phyloP scores from a whole-genome alignment of 2,329 filamentous ascomycete species.

The Didymella lethalis region DNA sequence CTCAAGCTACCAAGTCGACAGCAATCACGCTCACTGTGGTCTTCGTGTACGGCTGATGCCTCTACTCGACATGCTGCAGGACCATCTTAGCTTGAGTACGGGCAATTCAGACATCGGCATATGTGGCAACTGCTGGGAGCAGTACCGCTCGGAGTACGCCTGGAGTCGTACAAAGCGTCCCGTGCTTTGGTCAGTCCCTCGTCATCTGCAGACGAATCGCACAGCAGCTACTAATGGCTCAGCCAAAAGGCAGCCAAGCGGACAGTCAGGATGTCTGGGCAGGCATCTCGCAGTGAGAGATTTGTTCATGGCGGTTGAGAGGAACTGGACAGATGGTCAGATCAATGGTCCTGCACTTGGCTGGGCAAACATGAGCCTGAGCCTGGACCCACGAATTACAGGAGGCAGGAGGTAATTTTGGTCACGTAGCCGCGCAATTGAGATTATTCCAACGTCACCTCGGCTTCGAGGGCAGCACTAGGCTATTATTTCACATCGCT shows the following conservation, averaged over 20 bases:
- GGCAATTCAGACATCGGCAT: constrained; percentile 52
- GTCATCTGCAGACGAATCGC: constrained; percentile 31
- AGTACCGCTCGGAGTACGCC: constrained; percentile 51
- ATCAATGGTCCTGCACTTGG: constrained; percentile 25
- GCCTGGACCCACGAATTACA: constrained; percentile 16
- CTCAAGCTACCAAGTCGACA: constrained; percentile 77
- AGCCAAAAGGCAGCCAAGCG: constrained; percentile 34
- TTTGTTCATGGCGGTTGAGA: constrained; percentile 51
- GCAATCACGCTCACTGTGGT: constrained; percentile 76
- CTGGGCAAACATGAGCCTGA: constrained; percentile 17
- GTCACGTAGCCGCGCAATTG: background rate
- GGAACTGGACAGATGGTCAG: constrained; percentile 46
- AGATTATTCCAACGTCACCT: background rate
- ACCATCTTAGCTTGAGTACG: constrained; percentile 47
- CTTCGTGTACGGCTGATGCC: constrained; percentile 71
- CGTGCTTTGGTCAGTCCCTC: constrained; percentile 51
- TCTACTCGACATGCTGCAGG: constrained; percentile 69
- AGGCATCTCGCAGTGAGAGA: constrained; percentile 47
- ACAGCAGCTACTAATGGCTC: constrained; percentile 21
- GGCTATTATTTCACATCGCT: background rate
- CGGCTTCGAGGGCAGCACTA: background rate
- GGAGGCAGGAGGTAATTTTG: constrained; percentile 5
- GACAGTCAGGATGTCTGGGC: constrained; percentile 42
- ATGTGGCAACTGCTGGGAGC: constrained; percentile 56
- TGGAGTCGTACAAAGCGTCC: constrained; percentile 57